Conservation (phyloP, 495 filamentous ascomycete genomes). For the Viridothelium virens region DNA sequence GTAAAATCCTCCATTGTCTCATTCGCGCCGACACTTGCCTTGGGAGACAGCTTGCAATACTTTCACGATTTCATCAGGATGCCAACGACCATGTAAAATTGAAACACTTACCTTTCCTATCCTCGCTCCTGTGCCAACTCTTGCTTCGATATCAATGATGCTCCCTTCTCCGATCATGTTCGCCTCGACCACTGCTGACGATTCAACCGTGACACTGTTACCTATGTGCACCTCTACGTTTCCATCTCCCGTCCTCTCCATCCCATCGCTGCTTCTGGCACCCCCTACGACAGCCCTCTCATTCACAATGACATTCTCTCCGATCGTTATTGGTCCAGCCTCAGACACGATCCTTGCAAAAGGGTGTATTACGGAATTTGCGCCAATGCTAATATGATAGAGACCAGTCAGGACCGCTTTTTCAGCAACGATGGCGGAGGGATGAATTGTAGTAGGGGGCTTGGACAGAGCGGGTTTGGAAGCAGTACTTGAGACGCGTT, state of each 20-base stretch:
- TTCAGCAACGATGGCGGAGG: conserved; percentile 65
- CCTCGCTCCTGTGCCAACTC: conserved; percentile 52
- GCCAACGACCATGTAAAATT: conserved; percentile 6
- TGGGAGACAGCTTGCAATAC: conserved; percentile 50
- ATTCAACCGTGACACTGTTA: conserved; percentile 54
- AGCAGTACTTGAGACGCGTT: conserved; percentile 19
- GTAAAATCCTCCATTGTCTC: conserved; percentile 57
- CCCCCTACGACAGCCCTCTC: conserved; percentile 46
- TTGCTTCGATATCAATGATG: conserved; percentile 53
- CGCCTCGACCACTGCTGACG: conserved; percentile 55
- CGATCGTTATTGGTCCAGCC: conserved; percentile 63
- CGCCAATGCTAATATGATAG: conserved; percentile 60
- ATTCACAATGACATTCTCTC: conserved; percentile 64
- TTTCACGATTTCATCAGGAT: conserved; percentile 12
- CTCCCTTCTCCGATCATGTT: conserved; percentile 54
- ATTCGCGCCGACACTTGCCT: conserved; percentile 44
- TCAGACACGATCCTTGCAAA: conserved; percentile 61
- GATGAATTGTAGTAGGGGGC: conserved; percentile 63
- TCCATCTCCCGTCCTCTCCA: conserved; percentile 29
- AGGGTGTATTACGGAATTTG: conserved; percentile 74
- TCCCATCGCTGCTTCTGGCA: conserved; percentile 32
- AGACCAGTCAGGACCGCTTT: conserved; percentile 64
- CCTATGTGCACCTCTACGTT: conserved; percentile 46
- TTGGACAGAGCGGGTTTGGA: conserved; percentile 48
- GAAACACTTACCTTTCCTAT: conserved; percentile 52